Evolutionary conservation across 306 rosid species (phyloP), one percentile per base, ranked within the genome.

Genomic region (Phaseolus lunatus): DNA sequence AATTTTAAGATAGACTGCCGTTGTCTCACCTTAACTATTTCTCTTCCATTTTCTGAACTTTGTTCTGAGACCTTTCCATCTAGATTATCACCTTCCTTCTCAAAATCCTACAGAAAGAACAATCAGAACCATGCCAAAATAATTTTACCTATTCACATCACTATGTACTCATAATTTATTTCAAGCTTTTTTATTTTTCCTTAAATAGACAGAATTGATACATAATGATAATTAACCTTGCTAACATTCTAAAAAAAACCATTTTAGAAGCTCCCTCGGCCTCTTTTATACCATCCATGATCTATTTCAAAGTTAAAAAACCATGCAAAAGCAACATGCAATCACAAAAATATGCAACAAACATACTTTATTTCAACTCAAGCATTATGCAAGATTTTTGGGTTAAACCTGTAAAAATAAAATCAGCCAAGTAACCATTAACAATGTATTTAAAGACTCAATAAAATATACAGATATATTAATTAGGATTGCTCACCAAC

Each of bases 401-500:
- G 80, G 70, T 61, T 82, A 74, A 75, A 5, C 80, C 86, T 75
- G 80, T 65, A 16, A 65, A 69, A 63, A 41, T 23, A 56, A 73
- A 70, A 41, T 75, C 43, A 65, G 33, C 49, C 73, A 6, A 27
- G 44, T 81, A 58, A 77, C 45, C 37, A 72, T 67, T 23, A 23
- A 19, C 19, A 22, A 44, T 58, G 16, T 35, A 52, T 47, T 35
- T 27, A 64, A 64, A 49, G 39, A 66, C 64, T 33, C 13, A 14
- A 13, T 19, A 69, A 12, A 67, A 49, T 24, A 69, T 13, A 37
- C 7, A 71, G 67, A 64, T 70, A 18, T 14, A 70, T 80, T 20
- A 63, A n/a, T 47, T 13, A 16, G 35, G 47, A 65, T 26, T 67
- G 41, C 75, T 70, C 58, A 85, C 95, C 79, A 58, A 86, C 3